A percentile compares a stretch with the other conserved stretches of the same genome.
Conservation (phyloP, 2,329 filamentous ascomycete genomes). For the Scytalidium lignicola region DNA sequence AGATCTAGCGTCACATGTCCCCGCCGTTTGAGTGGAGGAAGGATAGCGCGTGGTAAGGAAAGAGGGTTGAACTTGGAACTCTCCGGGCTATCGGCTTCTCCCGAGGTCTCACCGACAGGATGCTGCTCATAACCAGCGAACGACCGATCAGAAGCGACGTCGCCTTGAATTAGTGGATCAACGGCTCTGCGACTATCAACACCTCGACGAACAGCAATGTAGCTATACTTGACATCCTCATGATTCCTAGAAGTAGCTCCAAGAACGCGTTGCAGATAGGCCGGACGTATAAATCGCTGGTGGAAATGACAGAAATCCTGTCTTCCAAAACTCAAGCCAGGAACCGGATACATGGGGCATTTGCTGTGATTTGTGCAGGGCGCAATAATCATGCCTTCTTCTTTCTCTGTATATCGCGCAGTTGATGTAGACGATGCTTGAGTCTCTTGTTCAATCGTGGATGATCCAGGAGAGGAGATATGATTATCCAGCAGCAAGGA, state of each 20-base stretch:
- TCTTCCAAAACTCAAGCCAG: constrained; percentile 66
- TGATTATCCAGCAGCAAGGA: constrained; percentile 72
- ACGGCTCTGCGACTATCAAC: constrained; percentile 40
- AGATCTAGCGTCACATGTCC: constrained; percentile 87
- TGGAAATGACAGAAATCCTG: constrained; percentile 90
- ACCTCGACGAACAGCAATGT: constrained; percentile 79
- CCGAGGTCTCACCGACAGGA: constrained; percentile 21
- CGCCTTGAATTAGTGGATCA: constrained; percentile 41
- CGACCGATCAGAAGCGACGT: constrained; percentile 56
- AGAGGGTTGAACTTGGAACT: constrained; percentile 45
- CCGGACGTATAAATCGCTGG: constrained; percentile 81
- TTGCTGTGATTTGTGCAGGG: constrained; percentile 83
- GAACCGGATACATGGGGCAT: constrained; percentile 81
- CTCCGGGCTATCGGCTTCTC: constrained; percentile 12
- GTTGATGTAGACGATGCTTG: constrained; percentile 17
- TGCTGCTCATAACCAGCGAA: constrained; percentile 66
- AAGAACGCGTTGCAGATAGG: constrained; percentile 73
- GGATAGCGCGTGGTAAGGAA: constrained; percentile 70
- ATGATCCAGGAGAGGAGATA: constrained; percentile 57
- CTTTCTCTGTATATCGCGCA: constrained; percentile 35
- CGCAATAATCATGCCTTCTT: constrained; percentile 60
- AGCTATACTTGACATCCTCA: constrained; percentile 88
- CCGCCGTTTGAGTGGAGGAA: constrained; percentile 78
- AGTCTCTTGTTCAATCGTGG: constrained; percentile 31
- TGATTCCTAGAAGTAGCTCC: constrained; percentile 68